Conservation (phyloP, 768 basidiomycete species). For the Boletus rubropictus region DNA sequence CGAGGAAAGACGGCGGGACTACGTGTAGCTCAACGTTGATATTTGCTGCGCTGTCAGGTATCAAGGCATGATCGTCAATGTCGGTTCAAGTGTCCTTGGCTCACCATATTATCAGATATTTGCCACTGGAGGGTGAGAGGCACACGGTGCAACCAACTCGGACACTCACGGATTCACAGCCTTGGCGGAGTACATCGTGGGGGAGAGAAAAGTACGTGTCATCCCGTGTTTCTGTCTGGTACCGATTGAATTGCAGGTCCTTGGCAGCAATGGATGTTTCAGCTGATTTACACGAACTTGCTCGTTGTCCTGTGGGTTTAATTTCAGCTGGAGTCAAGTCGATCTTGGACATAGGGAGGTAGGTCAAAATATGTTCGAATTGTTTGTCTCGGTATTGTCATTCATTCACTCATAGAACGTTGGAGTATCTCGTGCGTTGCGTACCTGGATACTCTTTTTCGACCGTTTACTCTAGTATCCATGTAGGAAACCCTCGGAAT, state of each 20-base stretch:
- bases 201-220: slow-evolving; percentile 54
- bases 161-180: slow-evolving; percentile 29
- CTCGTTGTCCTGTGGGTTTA: slow-evolving; percentile 84
- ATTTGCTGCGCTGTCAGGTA: slow-evolving; percentile 76
- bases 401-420: slow-evolving; percentile 44
- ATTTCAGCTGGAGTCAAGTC: slow-evolving; percentile 93
- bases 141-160: background rate
- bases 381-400: background rate
- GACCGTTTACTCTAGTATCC: background rate
- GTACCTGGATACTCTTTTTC: background rate
- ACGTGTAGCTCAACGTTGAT: slow-evolving; percentile 72
- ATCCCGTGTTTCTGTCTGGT: background rate
- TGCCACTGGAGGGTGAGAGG: slow-evolving; percentile 81
- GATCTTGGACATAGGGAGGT: slow-evolving; percentile 89
- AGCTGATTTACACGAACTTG: slow-evolving; percentile 86
- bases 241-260: background rate
- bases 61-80: slow-evolving; percentile 50
- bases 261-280: slow-evolving; percentile 90
- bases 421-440: slow-evolving; percentile 65
- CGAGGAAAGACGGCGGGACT: slow-evolving; percentile 70
- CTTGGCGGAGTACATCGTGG: slow-evolving; percentile 84
- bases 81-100: background rate
- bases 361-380: background rate
- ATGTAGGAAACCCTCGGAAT: slow-evolving; percentile 90
- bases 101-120: slow-evolving; percentile 52